Base-by-base conservation (phyloP, 2,329 filamentous ascomycete species). In the Sporothrix humicola region DNA sequence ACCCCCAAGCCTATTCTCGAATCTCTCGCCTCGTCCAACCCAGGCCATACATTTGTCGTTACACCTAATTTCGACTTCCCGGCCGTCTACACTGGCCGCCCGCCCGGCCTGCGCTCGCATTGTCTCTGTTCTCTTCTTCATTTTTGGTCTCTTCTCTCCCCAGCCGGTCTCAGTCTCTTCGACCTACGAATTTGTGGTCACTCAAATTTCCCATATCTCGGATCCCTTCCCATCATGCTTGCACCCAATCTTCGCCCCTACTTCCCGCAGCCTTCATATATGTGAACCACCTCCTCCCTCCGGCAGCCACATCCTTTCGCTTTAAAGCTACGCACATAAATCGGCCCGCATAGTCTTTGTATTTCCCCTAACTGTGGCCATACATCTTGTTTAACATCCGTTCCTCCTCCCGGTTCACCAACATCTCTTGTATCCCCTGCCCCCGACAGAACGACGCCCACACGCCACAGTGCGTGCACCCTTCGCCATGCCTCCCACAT, bases 401-500 rank as follows among this genome's bases (percentile, higher is more conserved):
- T 10, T 26, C n/a, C 20, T 56, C 52, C 52, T 65, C 7, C 17
- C 50, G 20, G 23, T 54, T 52, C 58, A 5, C n/a, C 52, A 56
- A 56, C n/a, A 56, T 31, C 50, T 13, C 65, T 17, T 46, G 23
- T 65, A 42, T 65, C 46, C 44, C 69, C 15, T 9, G 12, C 17
- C 3, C 46, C 8, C 48, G 17, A 8, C 15, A 7, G 15, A 7
- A 48, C 48, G 17, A 26, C 31, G 15, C 48, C 42, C 10, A 56
- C 37, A 20, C 10, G 44, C 17, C 37, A 17, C 23, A 37, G 15
- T 23, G 23, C 9, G n/a, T 9, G 8, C 44, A 8, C 42, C 37
- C 42, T 66, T 50, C 73, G 75, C 50, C 59, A 79, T 76, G 77
- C 73, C 77, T 58, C 72, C 72, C 74, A 88, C 89, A 83, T 88